These are phyloP conservation scores for Saccharomycopsis amapae DNA, from an alignment of 805 yeast genomes.

Conservation along the genomic window DNA sequence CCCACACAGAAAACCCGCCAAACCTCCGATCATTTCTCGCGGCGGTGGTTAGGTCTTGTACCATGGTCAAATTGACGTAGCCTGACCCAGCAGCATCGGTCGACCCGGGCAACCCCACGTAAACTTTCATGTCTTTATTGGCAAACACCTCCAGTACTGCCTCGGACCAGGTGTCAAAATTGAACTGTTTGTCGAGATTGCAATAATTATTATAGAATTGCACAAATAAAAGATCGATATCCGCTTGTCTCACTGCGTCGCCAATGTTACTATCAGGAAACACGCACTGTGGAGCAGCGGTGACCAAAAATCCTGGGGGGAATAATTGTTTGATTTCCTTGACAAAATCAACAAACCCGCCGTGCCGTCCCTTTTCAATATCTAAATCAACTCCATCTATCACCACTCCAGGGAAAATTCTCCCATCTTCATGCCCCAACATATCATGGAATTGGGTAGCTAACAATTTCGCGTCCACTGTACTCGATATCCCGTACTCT, in stretches of 20 bases:
- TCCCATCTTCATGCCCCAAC: conserved; percentile 10
- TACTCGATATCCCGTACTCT: conserved; percentile 1
- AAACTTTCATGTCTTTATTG: conserved; percentile 62
- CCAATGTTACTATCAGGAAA: conserved; percentile 73
- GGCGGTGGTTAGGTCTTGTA: neutral
- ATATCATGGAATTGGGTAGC: conserved; percentile 6
- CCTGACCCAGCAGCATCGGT: conserved; percentile 12
- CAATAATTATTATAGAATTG: conserved; percentile 90
- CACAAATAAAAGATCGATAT: conserved; percentile 73
- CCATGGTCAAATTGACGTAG: neutral
- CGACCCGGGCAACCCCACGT: conserved; percentile 39
- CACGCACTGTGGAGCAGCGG: conserved; percentile 91
- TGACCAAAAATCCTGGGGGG: conserved; percentile 53
- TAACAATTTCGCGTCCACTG: conserved; percentile 5
- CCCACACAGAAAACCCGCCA: conserved; percentile 9
- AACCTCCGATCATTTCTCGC: neutral
- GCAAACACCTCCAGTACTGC: conserved; percentile 54
- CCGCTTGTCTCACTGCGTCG: conserved; percentile 47
- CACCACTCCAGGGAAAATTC: conserved; percentile 47
- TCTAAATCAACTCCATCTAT: conserved; percentile 93
- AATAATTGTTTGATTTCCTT: conserved; percentile 26
- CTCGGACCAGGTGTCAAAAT: conserved; percentile 65
- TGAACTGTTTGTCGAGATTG: conserved; percentile 43
- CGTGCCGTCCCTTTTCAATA: conserved; percentile 55
- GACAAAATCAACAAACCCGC: conserved; percentile 64